phyloP scores from a whole-genome alignment of 2,329 filamentous ascomycete genomes.

The Fusarium euwallaceae region DNA sequence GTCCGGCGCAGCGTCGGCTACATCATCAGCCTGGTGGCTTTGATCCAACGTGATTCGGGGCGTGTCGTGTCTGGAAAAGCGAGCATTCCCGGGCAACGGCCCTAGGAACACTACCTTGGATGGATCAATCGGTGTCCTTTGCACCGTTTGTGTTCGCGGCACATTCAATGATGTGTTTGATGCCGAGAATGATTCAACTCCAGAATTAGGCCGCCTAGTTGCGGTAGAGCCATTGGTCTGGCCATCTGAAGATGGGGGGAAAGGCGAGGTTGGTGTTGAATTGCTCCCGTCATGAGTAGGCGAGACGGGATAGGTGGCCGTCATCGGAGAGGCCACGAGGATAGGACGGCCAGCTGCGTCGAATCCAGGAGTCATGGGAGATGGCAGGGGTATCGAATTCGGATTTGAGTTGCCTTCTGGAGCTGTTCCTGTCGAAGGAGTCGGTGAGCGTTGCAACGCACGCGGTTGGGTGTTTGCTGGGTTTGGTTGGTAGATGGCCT shows the following conservation, averaged over 20 bases:
- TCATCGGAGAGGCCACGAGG: slow-evolving; percentile 60
- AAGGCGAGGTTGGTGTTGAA: slow-evolving; percentile 34
- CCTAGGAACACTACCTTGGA: slow-evolving; percentile 68
- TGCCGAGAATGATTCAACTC: slow-evolving; percentile 10
- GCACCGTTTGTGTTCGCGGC: slow-evolving; percentile 47
- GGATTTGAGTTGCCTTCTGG: slow-evolving; percentile 38
- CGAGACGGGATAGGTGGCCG: slow-evolving; percentile 46
- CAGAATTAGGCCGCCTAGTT: slow-evolving; percentile 18
- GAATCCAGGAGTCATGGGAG: slow-evolving; percentile 62
- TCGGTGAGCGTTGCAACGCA: slow-evolving; percentile 33
- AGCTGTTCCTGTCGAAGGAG: slow-evolving; percentile 37
- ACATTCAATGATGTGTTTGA: slow-evolving; percentile 4
- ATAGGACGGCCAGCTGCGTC: slow-evolving; percentile 57
- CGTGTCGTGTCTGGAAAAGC: slow-evolving; percentile 40
- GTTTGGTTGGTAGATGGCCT: slow-evolving; percentile 39
- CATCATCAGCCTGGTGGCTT: slow-evolving; percentile 12
- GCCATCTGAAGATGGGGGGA: slow-evolving; percentile 23
- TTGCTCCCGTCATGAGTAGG: slow-evolving; percentile 24
- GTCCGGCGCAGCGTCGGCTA: neutral
- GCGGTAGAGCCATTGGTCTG: slow-evolving; percentile 22
- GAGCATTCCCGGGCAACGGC: slow-evolving; percentile 63
- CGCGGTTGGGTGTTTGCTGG: slow-evolving; percentile 36
- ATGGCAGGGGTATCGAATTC: slow-evolving; percentile 56
- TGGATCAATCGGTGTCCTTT: slow-evolving; percentile 65
- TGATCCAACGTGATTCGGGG: slow-evolving; percentile 5